Evolutionary conservation across 164 flowering plant species (phyloP), one percentile per base, ranked within the genome.

Genomic region (Cinnamomum micranthum): DNA sequence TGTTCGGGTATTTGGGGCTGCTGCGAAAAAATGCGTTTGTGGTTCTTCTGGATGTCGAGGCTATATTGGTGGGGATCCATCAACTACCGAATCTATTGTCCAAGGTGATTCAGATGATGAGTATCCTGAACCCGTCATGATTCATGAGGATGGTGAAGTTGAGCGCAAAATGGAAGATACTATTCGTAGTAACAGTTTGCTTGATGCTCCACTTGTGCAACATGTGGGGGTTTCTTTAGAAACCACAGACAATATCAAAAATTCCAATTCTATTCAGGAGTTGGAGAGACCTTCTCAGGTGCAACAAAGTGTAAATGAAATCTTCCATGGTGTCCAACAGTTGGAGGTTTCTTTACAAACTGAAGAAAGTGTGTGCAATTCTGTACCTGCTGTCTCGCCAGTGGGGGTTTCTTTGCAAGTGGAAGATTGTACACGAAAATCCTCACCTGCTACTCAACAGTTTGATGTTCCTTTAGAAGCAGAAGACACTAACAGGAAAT

Each of bases 1-100:
- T 84, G 97, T 92, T 3, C 87, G 99, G 76, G 99, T 96, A 3
- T 90, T 90, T 82, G 99, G 99, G 24, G 99, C 99, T 76, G 99
- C 98, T 79, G 98, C 94, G 14, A 96, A 94, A 84, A 91, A 91
- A 86, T 96, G 99, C 80, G 81, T 86, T 23, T 96, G 99, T 86
- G 97, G 95, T 60, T 85, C 99, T 69, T 60, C 87, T 58, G 87
- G 82, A 20, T 96, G 99, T 80, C 90, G 93, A 59, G 99, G 98
- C 51, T 92, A 86, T 79, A 90, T 96, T 58, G 99, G 99, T 69
- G 99, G 99, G 31, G 97, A 96, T 85, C 95, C 90, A 33, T 83
- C 73, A 50, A 88, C 79, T 81, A 67, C 86, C 60, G 98, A 92
- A 76, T 83, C 77, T 41, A 83, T 96, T 78, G 91, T 90, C 77